These are phyloP conservation scores for Neurospora tetrasperma DNA, from an alignment of 495 filamentous ascomycete genomes.

Conservation along the genomic window DNA sequence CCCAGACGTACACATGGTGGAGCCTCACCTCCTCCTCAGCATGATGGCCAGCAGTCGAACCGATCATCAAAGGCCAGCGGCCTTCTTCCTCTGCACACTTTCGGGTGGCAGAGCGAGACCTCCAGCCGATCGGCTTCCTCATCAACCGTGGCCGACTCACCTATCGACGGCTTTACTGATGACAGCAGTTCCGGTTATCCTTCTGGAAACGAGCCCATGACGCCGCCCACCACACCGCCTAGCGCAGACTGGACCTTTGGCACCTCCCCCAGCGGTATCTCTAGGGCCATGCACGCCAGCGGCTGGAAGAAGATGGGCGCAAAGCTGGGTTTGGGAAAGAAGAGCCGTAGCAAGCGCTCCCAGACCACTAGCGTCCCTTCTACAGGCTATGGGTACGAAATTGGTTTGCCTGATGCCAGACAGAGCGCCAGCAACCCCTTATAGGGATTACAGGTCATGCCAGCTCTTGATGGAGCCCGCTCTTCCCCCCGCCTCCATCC, in stretches of 20 bases:
- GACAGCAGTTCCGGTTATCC: conserved; percentile 46
- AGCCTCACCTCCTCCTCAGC: neutral
- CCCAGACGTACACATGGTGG: neutral
- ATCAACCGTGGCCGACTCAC: conserved; percentile 25
- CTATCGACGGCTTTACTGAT: conserved; percentile 32
- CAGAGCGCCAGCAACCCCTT: conserved; percentile 28
- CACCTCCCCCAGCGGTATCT: conserved; percentile 41
- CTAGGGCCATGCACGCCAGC: conserved; percentile 39
- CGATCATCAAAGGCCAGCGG: conserved; percentile 31
- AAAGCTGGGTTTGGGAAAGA: conserved; percentile 62
- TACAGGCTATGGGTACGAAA: conserved; percentile 17
- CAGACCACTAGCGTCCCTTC: conserved; percentile 30
- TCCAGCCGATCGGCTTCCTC: conserved; percentile 29
- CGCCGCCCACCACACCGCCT: conserved; percentile 79
- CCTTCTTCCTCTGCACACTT: conserved; percentile 35
- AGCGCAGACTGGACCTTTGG: conserved; percentile 48
- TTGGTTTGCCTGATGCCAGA: conserved; percentile 17
- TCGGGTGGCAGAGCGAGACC: conserved; percentile 25
- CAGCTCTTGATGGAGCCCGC: conserved; percentile 28
- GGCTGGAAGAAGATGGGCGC: conserved; percentile 81
- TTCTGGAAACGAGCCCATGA: conserved; percentile 58
- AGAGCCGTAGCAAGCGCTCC: conserved; percentile 30
- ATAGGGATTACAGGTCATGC: conserved; percentile 48
- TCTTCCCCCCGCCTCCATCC: conserved; percentile 15
- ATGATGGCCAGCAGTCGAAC: conserved; percentile 22